These are phyloP conservation scores for Cryomyces minteri DNA, from an alignment of 495 filamentous ascomycete species.

Conservation along the genomic window DNA sequence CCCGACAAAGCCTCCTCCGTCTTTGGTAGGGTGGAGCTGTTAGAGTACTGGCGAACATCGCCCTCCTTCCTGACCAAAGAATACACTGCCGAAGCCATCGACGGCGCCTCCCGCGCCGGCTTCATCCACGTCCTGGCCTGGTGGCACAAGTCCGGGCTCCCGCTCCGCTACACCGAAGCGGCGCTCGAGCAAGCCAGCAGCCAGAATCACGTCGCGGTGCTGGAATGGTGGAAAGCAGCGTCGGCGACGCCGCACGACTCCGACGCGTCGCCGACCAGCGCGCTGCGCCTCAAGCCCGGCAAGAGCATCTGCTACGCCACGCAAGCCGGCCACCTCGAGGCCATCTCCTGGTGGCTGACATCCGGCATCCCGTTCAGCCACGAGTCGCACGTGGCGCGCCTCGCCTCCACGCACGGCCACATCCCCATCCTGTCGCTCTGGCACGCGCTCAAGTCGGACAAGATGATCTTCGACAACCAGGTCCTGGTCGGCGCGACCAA, in stretches of 20 bases:
- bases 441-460: conserved; percentile 55
- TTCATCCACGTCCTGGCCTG: conserved; percentile 75
- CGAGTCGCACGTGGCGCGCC: conserved; percentile 59
- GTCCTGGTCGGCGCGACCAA: conserved; percentile 77
- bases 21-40: conserved; percentile 66
- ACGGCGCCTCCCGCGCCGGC: conserved; percentile 68
- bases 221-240: conserved; percentile 79
- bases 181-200: conserved; percentile 73
- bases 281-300: conserved; percentile 50
- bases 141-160: conserved; percentile 70
- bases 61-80: conserved; percentile 65
- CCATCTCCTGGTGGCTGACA: conserved; percentile 68
- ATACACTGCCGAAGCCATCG: conserved; percentile 60
- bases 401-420: conserved; percentile 73
- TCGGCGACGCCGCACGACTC: conserved; percentile 5
- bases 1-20: conserved; percentile 72
- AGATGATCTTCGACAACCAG: conserved; percentile 77
- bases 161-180: conserved; percentile 65
- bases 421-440: conserved; percentile 69
- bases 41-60: conserved; percentile 75
- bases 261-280: conserved; percentile 1
- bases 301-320: conserved; percentile 65
- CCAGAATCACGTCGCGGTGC: conserved; percentile 62
- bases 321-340: conserved; percentile 51
- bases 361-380: conserved; percentile 57